Evolutionary conservation across 352 stramenopile genomes (phyloP), one percentile per base, ranked within the genome.

Genomic region (Phytopythium vexans): DNA sequence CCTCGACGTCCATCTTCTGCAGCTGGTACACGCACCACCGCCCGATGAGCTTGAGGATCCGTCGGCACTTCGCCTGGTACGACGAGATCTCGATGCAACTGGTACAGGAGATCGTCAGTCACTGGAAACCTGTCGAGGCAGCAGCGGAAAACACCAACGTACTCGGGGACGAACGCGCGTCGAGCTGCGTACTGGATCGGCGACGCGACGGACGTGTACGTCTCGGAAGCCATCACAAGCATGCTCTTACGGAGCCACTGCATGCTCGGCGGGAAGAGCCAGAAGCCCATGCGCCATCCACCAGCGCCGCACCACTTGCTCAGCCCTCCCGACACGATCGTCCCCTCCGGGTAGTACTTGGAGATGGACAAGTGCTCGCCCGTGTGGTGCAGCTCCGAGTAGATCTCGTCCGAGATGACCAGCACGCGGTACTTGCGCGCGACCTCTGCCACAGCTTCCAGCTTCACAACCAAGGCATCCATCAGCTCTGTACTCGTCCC

Each of bases 341-440:
- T 95, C 4, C 84, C 84, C 74, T 95, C 86, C 0, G 84, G 82
- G 47, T 94, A 94, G 49, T 86, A 93, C 50, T 81, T 86, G 16
- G 86, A 92, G 45, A 95, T 89, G 6, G 84, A 94, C 10, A 89
- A 41, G 40, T 95, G 86, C 8, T 77, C 68, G 27, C 79, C 77
- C 14, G 66, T 72, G 60, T 93, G 79, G 47, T 89, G 82, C 36
- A 94, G 59, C 60, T 94, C 86, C 34, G 84, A 92, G 66, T 95
- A 95, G 46, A 95, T 90, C 63, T 95, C 86, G 51, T 95, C 86
- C 39, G 86, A 95, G 21, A 95, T 82, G 16, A 95, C 84, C n/a
- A 94, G 77, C 45, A 96, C 78, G 15, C 85, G 77, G 59, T 94
- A 94, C 65, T 91, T 92, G 42, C 83, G 74, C 32, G 82, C 85